Evolutionary conservation across 2,329 filamentous ascomycete genomes (phyloP).

Genomic region (Hortaea werneckii): DNA sequence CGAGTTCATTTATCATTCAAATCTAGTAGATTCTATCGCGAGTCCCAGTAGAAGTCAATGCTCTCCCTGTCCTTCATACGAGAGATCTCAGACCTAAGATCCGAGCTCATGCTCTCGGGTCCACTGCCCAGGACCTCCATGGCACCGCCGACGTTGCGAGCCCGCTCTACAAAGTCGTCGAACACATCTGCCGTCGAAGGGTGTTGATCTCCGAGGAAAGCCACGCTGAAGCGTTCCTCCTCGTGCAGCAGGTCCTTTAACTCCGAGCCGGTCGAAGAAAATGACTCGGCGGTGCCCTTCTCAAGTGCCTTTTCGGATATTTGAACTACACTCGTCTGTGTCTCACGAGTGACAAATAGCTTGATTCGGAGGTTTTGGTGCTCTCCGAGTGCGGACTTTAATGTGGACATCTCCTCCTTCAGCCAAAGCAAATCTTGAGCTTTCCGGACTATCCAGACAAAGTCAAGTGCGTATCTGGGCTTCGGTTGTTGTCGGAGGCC

Average conservation of each 20-base stretch:
- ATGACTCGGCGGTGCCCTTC: not conserved
- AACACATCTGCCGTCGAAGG: slow-evolving; percentile 14
- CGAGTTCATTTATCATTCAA: not conserved
- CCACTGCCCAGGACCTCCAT: slow-evolving; percentile 20
- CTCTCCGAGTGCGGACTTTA: slow-evolving; percentile 27
- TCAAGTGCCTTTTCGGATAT: not conserved
- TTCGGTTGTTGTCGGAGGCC: slow-evolving; percentile 27
- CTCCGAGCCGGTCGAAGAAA: not conserved
- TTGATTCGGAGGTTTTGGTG: slow-evolving; percentile 37
- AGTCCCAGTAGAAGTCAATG: slow-evolving; percentile 18
- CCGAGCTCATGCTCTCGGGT: slow-evolving; percentile 18
- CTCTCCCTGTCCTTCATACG: slow-evolving; percentile 3
- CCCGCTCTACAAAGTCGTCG: slow-evolving; percentile 15
- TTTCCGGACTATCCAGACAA: slow-evolving; percentile 56
- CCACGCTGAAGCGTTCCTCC: slow-evolving; percentile 5
- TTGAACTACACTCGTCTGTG: not conserved
- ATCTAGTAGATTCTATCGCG: slow-evolving; percentile 5
- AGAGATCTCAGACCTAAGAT: slow-evolving; percentile 16
- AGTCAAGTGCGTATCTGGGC: slow-evolving; percentile 34
- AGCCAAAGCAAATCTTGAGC: slow-evolving; percentile 49
- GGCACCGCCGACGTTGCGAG: slow-evolving; percentile 9
- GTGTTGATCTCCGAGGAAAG: slow-evolving; percentile 16
- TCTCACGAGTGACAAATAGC: slow-evolving; percentile 51
- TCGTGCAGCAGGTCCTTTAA: not conserved
- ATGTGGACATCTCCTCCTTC: slow-evolving; percentile 42